Conservation (phyloP, 1,284 basidiomycete genomes). For the Puccinia novopanici region DNA sequence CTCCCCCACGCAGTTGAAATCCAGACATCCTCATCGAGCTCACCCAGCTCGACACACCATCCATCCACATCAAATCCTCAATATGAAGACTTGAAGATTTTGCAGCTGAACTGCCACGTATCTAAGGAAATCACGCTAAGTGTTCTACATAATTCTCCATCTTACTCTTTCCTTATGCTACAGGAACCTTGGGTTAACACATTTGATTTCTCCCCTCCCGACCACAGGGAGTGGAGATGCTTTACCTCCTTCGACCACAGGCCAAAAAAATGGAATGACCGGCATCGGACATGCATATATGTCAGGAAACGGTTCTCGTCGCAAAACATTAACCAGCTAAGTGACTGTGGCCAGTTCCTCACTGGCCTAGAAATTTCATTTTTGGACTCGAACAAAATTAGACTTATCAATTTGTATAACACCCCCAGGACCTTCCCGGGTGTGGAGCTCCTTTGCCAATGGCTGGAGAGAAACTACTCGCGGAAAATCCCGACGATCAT, state of each 20-base stretch:
- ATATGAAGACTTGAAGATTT: too few species aligned
- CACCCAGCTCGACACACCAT: too few species aligned
- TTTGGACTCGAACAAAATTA: too few species aligned
- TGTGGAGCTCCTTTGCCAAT: background rate
- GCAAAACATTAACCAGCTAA: background rate
- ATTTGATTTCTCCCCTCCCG: background rate
- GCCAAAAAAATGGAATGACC: background rate
- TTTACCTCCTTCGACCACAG: background rate
- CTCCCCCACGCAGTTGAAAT: too few species aligned
- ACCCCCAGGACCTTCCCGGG: background rate
- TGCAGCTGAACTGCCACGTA: background rate
- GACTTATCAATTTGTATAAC: background rate
- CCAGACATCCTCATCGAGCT: too few species aligned
- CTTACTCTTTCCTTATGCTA: background rate
- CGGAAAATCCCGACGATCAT: background rate
- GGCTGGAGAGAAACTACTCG: background rate
- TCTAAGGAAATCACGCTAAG: background rate
- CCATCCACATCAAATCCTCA: too few species aligned
- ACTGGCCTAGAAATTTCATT: background rate
- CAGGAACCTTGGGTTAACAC: conserved; percentile 25
- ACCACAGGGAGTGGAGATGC: background rate
- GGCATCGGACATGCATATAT: background rate
- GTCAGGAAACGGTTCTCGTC: background rate
- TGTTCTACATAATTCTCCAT: background rate
- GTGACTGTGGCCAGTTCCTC: background rate